These are phyloP conservation scores for Symbiotaphrina buchneri DNA, from an alignment of 495 filamentous ascomycete genomes.

Conservation along the genomic window DNA sequence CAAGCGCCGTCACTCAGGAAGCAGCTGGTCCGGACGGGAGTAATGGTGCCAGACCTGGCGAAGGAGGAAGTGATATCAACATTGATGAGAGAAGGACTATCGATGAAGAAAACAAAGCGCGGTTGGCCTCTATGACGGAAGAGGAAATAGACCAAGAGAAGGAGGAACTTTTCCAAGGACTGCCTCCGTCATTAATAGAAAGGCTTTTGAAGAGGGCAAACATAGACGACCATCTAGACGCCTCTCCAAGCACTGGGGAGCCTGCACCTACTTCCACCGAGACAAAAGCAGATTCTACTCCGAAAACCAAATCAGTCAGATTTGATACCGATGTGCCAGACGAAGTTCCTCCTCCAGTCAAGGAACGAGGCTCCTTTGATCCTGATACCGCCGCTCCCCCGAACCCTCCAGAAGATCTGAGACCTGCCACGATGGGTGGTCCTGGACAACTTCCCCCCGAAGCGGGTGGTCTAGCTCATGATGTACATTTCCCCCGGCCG, in stretches of 20 bases:
- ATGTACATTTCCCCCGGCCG: conserved; percentile 37
- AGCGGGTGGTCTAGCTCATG: no score
- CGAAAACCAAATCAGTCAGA: no score
- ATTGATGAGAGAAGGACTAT: conserved; percentile 39
- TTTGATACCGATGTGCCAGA: no score
- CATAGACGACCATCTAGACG: conserved; percentile 34
- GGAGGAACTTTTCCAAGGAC: conserved; percentile 42
- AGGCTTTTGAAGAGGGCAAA: conserved; percentile 57
- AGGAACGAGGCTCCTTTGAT: conserved; percentile 17
- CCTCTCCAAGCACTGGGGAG: background rate
- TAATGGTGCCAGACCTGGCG: no score
- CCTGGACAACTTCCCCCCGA: no score
- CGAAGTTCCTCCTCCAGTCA: conserved; percentile 15
- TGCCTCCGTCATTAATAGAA: conserved; percentile 53
- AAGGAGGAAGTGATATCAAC: background rate
- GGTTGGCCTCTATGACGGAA: conserved; percentile 56
- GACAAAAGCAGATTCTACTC: conserved; percentile 15
- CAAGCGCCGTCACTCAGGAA: no score
- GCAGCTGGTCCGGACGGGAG: no score
- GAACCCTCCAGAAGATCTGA: background rate
- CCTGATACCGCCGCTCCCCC: conserved; percentile 10
- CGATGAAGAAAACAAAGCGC: conserved; percentile 56
- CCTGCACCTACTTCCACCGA: conserved; percentile 8
- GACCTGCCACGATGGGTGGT: no score
- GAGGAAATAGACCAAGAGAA: conserved; percentile 59